Evolutionary conservation across 2,329 filamentous ascomycete species (phyloP), one percentile per base, ranked within the genome.

Genomic region (Nemania abortiva): DNA sequence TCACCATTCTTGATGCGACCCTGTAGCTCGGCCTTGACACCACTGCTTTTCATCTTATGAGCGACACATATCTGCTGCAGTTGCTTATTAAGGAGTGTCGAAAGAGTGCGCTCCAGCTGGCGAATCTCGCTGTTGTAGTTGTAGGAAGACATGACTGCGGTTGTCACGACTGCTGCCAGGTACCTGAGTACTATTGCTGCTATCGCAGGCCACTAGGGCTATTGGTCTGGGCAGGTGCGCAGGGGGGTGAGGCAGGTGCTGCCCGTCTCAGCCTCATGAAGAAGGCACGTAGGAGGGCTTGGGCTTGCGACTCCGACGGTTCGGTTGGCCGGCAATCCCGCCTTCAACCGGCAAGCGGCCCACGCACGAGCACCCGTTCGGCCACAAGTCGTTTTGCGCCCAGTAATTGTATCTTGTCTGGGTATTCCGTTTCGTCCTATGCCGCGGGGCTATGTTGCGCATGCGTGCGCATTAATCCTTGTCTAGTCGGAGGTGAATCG

Each of bases 11-110:
- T 88, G 70, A 98, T 92, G 75, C 95, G 91, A 67, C 84, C 83
- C 81, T 97, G 94, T 68, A 98, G 84, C 50, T 92, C 88, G 39
- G 90, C 89, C 84, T 99, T 99, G 76, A 96, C 91, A 22, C 96
- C 96, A 31, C 91, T 92, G 69, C 93, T 91, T 73, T 89, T 87
- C 42, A 97, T 84, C 55, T 90, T 88, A 82, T 97, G 93, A 69
- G 88, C 84, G 71, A 89, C 87, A 77, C 95, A 92, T 73, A 98
- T 91, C 61, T 86, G 86, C 75, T 94, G 92, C 57, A 98, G 87
- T 75, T 95, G 90, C 22, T 84, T 82, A 75, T 89, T 89, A 34
- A 88, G 81, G 24, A 89, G 79, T 13, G 80, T 82, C 52, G 79
- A 79, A 68, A 85, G 80, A 18, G 85, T 80, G 63, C 82, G 80